Conservation (phyloP, 331 rosid genomes). For the Pyracantha coccinea region DNA sequence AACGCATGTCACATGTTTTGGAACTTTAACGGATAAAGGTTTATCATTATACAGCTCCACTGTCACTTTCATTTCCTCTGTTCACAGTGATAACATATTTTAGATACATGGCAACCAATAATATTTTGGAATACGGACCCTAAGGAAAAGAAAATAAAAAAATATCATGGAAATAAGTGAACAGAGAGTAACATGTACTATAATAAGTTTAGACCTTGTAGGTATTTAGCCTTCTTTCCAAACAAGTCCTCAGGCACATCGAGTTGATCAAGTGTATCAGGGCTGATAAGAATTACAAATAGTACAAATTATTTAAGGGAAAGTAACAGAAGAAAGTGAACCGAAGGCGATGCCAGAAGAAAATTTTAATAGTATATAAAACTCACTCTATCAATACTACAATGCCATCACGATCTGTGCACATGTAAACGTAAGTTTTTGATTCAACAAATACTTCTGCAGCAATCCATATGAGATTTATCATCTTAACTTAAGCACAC, state of each 20-base stretch:
- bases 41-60: slow-evolving; percentile 66
- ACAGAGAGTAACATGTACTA: background rate
- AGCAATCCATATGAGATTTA: slow-evolving; percentile 18
- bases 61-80: slow-evolving; percentile 80
- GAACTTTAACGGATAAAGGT: slow-evolving; percentile 79
- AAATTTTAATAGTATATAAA: slow-evolving; percentile 4
- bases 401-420: slow-evolving; percentile 75
- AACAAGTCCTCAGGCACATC: slow-evolving; percentile 65
- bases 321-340: background rate
- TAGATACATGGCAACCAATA: slow-evolving; percentile 10
- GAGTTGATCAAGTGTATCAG: slow-evolving; percentile 61
- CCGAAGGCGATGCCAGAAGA: background rate
- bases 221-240: slow-evolving; percentile 56
- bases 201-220: slow-evolving; percentile 42
- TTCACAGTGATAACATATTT: slow-evolving; percentile 9
- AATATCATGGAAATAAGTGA: background rate
- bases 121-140: background rate
- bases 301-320: background rate
- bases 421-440: slow-evolving; percentile 64
- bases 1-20: slow-evolving; percentile 58
- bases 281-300: slow-evolving; percentile 35
- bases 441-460: slow-evolving; percentile 59
- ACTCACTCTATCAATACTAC: slow-evolving; percentile 84
- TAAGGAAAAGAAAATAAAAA: background rate
- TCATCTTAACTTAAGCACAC: slow-evolving; percentile 12